Base-by-base conservation (phyloP, 768 basidiomycete genomes). In the Postia placenta region DNA sequence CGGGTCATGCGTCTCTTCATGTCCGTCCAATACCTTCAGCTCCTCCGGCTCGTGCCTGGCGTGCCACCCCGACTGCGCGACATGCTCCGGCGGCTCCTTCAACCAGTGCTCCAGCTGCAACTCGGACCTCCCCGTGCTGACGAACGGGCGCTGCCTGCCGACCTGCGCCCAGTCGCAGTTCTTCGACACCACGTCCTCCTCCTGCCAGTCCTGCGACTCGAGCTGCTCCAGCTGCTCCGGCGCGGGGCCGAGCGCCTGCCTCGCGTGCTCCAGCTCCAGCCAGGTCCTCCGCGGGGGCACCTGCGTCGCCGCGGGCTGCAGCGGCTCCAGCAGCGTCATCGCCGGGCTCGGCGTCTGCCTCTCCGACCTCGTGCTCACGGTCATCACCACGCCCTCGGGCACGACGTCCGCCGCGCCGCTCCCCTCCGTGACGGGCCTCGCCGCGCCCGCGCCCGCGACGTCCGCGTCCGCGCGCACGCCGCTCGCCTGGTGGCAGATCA, bases 21-120 rank as follows among this genome's bases (percentile, higher is more conserved):
- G 91, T 60, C 88, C 92, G 0, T 74, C 81, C 33, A 80, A 79
- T 51, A 78, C 82, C 1, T 85, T 92, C 67, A 67, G 73, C 45
- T 76, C 85, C 11, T 74, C 79, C 25, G 78, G 81, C 20, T 66
- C 77, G 23, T 94, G 92, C 68, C 60, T 80, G 47, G 57, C 81
- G 4, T 95, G 92, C 64, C 91, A 94, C 51, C 81, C 89, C 0
- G 92, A 94, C 61, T 95, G 92, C 59, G 80, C 79, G 14, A 81
- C 85, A 1, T 95, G 92, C 66, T 80, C 81, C 20, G 90, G 89
- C n/a, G 58, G 76, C 19, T 77, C 81, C 0, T 89, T 89, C 68
- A 81, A 79, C 60, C 83, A 92, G 61, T 95, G 92, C 66, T 74
- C 80, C 6, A 77, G 78, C 42, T 93, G 91, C 59, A 73, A 80